Percentiles rank a stretch among this genome's conserved stretches.
These are phyloP conservation scores for Triticum monococcum DNA, from an alignment of 176 grass and related monocot species.

Conservation along the genomic window DNA sequence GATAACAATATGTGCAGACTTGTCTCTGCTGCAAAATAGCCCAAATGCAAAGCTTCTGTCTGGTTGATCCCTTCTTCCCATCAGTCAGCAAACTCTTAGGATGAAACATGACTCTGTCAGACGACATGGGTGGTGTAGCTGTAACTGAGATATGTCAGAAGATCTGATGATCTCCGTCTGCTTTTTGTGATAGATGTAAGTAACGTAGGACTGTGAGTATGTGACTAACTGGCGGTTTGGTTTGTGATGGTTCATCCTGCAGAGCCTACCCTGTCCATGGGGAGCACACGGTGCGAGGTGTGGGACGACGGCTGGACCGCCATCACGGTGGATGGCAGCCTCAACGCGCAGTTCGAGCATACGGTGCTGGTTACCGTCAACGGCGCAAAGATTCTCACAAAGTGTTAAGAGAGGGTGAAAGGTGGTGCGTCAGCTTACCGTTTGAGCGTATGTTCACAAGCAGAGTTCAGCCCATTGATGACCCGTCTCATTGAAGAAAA, in stretches of 20 bases:
- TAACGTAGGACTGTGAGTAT: not conserved
- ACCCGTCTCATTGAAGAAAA: too few species aligned
- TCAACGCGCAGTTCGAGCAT: constrained; percentile 85
- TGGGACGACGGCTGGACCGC: constrained; percentile 94
- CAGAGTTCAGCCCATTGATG: not conserved
- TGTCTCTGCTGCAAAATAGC: not conserved
- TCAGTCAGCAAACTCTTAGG: not conserved
- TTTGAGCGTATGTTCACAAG: not conserved
- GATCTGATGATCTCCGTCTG: not conserved
- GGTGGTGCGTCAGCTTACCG: not conserved
- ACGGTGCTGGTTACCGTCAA: constrained; percentile 64
- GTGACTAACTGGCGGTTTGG: not conserved
- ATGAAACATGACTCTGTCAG: not conserved
- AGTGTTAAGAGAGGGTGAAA: not conserved
- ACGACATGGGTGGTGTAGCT: not conserved
- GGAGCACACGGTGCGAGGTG: constrained; percentile 52
- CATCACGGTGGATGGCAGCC: constrained; percentile 63
- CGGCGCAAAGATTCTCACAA: constrained; percentile 64
- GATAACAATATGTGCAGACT: not conserved
- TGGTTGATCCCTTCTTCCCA: not conserved
- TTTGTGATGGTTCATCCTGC: not conserved
- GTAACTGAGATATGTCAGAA: not conserved
- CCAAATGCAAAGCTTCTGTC: not conserved
- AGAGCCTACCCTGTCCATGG: constrained; percentile 80
- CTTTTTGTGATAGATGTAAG: not conserved